Conservation (phyloP, 441 rosid genomes). For the Erodium trifolium region DNA sequence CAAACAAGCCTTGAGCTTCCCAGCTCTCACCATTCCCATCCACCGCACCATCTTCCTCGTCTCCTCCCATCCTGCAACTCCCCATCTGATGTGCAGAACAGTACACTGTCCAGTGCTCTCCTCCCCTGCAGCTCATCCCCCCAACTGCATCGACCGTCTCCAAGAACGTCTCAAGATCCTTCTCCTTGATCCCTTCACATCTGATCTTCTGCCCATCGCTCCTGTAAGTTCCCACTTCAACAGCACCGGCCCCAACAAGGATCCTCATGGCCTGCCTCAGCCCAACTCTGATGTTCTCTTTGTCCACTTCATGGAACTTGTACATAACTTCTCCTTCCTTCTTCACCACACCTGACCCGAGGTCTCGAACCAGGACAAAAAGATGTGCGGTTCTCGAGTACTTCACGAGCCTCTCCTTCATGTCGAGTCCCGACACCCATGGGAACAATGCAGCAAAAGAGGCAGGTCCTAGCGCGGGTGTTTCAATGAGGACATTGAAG, state of each 20-base stretch:
- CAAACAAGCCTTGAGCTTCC: conserved; percentile 82
- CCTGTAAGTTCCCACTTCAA: conserved; percentile 78
- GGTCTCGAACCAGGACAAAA: conserved; percentile 49
- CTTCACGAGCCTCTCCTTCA: conserved; percentile 51
- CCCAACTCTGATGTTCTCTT: conserved; percentile 47
- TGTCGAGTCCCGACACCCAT: conserved; percentile 71
- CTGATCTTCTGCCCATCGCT: conserved; percentile 69
- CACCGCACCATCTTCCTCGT: conserved; percentile 58
- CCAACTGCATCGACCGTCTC: conserved; percentile 32
- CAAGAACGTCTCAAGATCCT: conserved; percentile 50
- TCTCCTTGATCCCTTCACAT: conserved; percentile 21
- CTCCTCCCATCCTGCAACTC: conserved; percentile 72
- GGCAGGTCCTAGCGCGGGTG: conserved; percentile 61
- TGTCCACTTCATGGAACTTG: conserved; percentile 32
- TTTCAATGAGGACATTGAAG: conserved; percentile 63
- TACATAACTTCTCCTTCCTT: conserved; percentile 53
- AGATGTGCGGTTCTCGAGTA: conserved; percentile 64
- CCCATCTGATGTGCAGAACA: conserved; percentile 93
- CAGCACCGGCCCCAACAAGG: conserved; percentile 80
- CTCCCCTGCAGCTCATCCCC: conserved; percentile 29
- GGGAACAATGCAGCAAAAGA: conserved; percentile 40
- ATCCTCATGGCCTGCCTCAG: conserved; percentile 58
- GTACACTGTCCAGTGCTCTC: conserved; percentile 43
- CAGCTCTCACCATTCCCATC: conserved; percentile 78
- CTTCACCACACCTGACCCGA: conserved; percentile 50